A percentile compares a stretch with the other conserved stretches of the same genome.
These are phyloP conservation scores for Tolypocladium ovalisporum DNA, from an alignment of 2,329 filamentous ascomycete genomes.

Conservation along the genomic window DNA sequence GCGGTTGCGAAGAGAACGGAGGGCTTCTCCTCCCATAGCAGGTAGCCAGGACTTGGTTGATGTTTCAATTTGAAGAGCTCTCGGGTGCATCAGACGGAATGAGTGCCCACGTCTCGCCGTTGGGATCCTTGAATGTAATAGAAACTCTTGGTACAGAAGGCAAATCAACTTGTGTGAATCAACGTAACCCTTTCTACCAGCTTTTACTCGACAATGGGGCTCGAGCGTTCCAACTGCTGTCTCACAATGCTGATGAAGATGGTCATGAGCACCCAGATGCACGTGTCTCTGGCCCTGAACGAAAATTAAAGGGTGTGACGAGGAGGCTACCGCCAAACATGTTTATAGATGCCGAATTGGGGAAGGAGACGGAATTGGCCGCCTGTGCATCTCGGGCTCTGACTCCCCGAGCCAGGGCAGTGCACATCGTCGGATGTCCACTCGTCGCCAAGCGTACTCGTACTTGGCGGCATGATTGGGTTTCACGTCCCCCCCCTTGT, in stretches of 20 bases:
- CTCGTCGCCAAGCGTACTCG: background rate
- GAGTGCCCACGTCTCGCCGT: too few species aligned
- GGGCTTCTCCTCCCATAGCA: background rate
- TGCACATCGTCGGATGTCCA: background rate
- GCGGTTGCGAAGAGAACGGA: background rate
- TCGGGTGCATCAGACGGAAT: background rate
- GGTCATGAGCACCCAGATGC: background rate
- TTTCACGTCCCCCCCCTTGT: background rate
- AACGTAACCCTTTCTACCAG: background rate
- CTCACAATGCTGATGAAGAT: too few species aligned
- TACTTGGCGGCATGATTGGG: background rate
- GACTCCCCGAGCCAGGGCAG: background rate
- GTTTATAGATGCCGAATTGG: background rate
- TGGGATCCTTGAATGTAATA: too few species aligned
- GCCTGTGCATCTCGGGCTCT: background rate
- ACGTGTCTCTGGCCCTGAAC: background rate
- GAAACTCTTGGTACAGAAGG: too few species aligned
- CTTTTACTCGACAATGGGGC: background rate
- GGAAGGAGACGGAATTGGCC: background rate
- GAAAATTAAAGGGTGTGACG: background rate
- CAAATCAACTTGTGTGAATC: too few species aligned
- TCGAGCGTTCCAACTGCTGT: background rate
- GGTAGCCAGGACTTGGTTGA: background rate
- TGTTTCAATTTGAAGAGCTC: background rate
- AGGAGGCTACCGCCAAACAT: background rate